These are phyloP conservation scores for Backusella tuberculispora DNA, from an alignment of 192 early-diverging fungal genomes.

Conservation along the genomic window DNA sequence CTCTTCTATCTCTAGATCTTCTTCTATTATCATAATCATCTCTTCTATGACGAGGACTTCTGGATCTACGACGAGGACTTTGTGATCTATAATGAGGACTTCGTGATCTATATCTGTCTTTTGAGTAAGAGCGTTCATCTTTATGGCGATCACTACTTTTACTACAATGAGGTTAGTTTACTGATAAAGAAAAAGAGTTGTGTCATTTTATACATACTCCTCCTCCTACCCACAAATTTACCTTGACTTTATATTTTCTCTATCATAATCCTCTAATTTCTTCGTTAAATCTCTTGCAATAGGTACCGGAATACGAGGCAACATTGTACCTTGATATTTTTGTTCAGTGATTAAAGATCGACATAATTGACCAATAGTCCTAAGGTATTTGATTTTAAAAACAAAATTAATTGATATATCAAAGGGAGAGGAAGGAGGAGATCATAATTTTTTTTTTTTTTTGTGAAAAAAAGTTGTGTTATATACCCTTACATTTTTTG, in stretches of 20 bases:
- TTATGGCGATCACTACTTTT: neutral
- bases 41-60: neutral
- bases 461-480: no score
- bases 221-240: neutral
- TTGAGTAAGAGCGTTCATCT: neutral
- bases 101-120: neutral
- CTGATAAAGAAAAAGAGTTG: neutral
- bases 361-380: constrained; percentile 76
- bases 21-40: neutral
- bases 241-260: constrained; percentile 24
- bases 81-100: neutral
- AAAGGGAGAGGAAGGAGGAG: neutral
- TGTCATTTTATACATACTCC: no score
- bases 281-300: constrained; percentile 75
- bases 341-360: constrained; percentile 68
- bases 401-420: neutral
- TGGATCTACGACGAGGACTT: constrained; percentile 10
- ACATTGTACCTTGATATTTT: constrained; percentile 80
- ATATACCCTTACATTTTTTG: constrained; percentile 52
- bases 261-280: constrained; percentile 60
- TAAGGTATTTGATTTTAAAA: constrained; percentile 23
- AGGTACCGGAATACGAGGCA: constrained; percentile 83
- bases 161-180: neutral
- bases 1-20: constrained; percentile 8
- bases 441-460: neutral